Conservation (phyloP, 129 eudicot species). For the Flaveria ramosissima region DNA sequence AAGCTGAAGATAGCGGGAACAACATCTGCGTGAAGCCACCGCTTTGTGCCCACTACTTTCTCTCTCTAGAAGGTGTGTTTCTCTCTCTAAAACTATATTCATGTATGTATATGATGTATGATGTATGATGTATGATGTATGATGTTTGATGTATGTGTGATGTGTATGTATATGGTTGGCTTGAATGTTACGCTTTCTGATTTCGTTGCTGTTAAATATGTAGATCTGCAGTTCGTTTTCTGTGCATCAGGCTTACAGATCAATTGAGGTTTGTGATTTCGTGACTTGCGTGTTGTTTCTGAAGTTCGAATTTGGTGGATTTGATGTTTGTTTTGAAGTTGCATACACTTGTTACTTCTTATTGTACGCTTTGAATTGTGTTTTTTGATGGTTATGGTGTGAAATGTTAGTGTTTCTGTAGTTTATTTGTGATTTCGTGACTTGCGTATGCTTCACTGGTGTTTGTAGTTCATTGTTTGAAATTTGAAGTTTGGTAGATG, state of each 20-base stretch:
- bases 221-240: slow-evolving; percentile 31
- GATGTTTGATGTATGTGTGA: too few species aligned
- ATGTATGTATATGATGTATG: neutral
- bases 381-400: neutral
- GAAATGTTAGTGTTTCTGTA: neutral
- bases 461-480: neutral
- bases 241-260: slow-evolving; percentile 19
- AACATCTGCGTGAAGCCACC: slow-evolving; percentile 37
- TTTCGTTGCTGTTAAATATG: slow-evolving; percentile 32
- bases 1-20: slow-evolving; percentile 41
- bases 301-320: slow-evolving; percentile 11
- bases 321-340: neutral
- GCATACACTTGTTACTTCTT: neutral
- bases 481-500: neutral
- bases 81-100: slow-evolving; percentile 23
- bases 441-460: neutral
- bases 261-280: slow-evolving; percentile 26
- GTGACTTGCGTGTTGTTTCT: neutral
- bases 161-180: slow-evolving; percentile 3
- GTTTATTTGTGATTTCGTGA: neutral
- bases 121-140: too few species aligned
- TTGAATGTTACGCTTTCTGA: slow-evolving; percentile 35
- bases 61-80: slow-evolving; percentile 36
- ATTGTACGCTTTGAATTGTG: neutral
- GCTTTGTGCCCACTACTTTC: slow-evolving; percentile 33